These are phyloP conservation scores for Penicillium canariense DNA, from an alignment of 495 filamentous ascomycete species.

Conservation along the genomic window DNA sequence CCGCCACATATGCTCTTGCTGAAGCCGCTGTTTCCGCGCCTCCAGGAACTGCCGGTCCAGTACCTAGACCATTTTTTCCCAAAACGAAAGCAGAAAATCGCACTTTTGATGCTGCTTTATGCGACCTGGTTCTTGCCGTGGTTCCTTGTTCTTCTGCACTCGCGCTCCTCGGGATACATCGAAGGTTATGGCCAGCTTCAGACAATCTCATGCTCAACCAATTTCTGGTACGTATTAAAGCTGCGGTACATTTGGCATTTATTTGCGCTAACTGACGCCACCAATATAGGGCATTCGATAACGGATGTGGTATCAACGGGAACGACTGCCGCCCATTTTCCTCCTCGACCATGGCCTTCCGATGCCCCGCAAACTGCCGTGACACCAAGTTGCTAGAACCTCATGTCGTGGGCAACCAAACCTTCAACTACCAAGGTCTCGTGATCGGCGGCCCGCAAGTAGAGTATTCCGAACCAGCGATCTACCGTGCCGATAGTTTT, in stretches of 20 bases:
- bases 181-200: constrained; percentile 64
- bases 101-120: constrained; percentile 60
- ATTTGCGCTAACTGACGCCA: background rate
- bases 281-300: constrained; percentile 58
- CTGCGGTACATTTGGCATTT: background rate
- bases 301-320: constrained; percentile 76
- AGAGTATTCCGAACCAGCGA: constrained; percentile 31
- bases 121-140: constrained; percentile 72
- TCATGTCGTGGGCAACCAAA: constrained; percentile 69
- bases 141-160: constrained; percentile 61
- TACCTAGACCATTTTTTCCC: constrained; percentile 63
- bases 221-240: constrained; percentile 48
- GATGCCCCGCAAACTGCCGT: constrained; percentile 75
- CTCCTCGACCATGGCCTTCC: constrained; percentile 66
- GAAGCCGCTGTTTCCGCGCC: constrained; percentile 61
- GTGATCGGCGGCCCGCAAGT: constrained; percentile 71
- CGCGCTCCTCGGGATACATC: constrained; percentile 62
- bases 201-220: constrained; percentile 65
- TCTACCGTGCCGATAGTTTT: constrained; percentile 82
- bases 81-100: constrained; percentile 57
- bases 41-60: constrained; percentile 67
- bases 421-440: constrained; percentile 65
- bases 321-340: constrained; percentile 79
- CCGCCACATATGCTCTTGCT: constrained; percentile 63
- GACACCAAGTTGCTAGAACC: constrained; percentile 65